Evolutionary conservation across 1,284 basidiomycete genomes (phyloP).

Genomic region (Microstroma glucosiphilum): DNA sequence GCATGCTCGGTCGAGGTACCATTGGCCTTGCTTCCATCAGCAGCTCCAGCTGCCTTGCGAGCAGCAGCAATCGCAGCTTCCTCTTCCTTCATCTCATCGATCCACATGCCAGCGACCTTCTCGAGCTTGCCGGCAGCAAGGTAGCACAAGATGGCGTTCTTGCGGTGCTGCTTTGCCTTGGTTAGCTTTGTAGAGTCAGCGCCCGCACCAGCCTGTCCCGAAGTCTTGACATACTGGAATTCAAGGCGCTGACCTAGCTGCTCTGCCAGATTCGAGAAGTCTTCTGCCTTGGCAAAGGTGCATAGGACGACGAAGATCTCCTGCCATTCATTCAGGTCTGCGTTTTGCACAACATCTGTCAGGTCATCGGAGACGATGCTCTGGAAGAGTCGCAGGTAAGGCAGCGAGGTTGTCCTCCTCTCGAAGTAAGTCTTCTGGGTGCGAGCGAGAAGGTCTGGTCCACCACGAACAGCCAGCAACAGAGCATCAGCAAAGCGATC

Average conservation of each 20-base stretch:
- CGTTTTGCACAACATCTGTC: conserved; percentile 87
- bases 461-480: conserved; percentile 83
- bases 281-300: conserved; percentile 80
- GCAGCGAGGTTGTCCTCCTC: conserved; percentile 66
- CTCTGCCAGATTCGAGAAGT: conserved; percentile 82
- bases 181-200: conserved; percentile 7
- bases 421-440: conserved; percentile 94
- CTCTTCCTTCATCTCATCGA: conserved; percentile 82
- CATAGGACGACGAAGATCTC: conserved; percentile 96
- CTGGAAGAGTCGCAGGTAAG: conserved; percentile 90
- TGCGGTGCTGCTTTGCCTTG: conserved; percentile 62
- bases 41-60: conserved; percentile 12
- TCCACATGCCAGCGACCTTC: conserved; percentile 84
- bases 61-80: conserved; percentile 55
- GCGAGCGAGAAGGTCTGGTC: conserved; percentile 75
- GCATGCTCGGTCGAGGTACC: not conserved
- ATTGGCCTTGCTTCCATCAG: conserved; percentile 16
- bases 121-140: conserved; percentile 85
- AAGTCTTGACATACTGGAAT: conserved; percentile 64
- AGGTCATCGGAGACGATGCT: conserved; percentile 90
- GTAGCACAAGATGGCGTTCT: conserved; percentile 79
- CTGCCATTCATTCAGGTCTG: conserved; percentile 88
- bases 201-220: conserved; percentile 28
- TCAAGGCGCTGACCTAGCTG: conserved; percentile 87
- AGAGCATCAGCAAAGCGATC: conserved; percentile 92